Base-by-base conservation (phyloP, 306 rosid species). In the Gastrolobium bilobum region DNA sequence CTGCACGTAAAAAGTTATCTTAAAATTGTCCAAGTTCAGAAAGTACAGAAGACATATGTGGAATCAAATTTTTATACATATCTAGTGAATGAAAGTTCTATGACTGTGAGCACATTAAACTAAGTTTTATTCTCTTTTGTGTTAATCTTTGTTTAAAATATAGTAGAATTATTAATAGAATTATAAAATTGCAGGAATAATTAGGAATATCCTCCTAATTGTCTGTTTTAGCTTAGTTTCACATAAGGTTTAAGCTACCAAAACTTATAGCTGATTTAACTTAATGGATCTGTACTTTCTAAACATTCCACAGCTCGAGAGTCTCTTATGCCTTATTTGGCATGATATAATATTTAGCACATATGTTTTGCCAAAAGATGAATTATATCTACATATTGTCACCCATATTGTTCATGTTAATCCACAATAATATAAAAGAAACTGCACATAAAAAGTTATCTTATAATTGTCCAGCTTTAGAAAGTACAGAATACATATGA, bases 11-110 rank as follows among this genome's bases (percentile, higher is more conserved):
- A 47, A 46, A 4, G 31, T 48, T 48, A 47, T 68, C 43, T 68
- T 30, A 30, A 11, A 46, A 11, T 44, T 44, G 37, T 44, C 2
- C 39, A 30, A 10, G 1, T 67, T 37, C 6, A 62, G 47, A 4
- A 38, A 38, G 44, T 11, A 60, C 42, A 13, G 44, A 34, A 33
- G 40, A 10, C 39, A 58, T 3, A 7, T 10, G 4, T 10, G 3
- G n/a, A 60, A 34, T 67, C 59, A 47, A 68, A 5, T n/a, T 46
- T 68, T 29, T 30, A 30, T 68, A n/a, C 33, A 48, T 47, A 68
- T 10, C 3, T 9, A 26, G 10, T 29, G 44, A 10, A 66, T 66
- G 38, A 44, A 43, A 66, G 26, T 43, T 26, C 39, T 40, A 26
- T 66, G 5, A 26, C 40, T 61, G 8, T 6, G 5, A 37, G 10